These are phyloP conservation scores for Ceratocystis papillata DNA, from an alignment of 2,329 filamentous ascomycete species.

Conservation along the genomic window DNA sequence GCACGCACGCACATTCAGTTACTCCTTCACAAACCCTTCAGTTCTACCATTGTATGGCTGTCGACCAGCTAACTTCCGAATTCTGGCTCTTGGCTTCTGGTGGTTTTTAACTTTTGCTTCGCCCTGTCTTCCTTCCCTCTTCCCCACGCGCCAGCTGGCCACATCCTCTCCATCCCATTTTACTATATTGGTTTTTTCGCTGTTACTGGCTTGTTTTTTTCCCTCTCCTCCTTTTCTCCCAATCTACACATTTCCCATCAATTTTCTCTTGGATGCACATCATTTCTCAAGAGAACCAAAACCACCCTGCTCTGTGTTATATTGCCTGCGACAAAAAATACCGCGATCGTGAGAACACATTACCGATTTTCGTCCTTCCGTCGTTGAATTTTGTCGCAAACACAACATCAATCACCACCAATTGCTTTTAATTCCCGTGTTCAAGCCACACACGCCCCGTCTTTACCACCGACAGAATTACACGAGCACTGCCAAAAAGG, in stretches of 20 bases:
- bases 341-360: slow-evolving; percentile 18
- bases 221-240: slow-evolving; percentile 12
- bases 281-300: background rate
- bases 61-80: no score
- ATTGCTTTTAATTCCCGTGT: background rate
- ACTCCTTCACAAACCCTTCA: no score
- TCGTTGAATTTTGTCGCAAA: slow-evolving; percentile 13
- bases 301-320: slow-evolving; percentile 13
- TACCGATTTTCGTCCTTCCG: slow-evolving; percentile 12
- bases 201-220: slow-evolving; percentile 12
- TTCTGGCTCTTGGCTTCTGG: slow-evolving; percentile 2
- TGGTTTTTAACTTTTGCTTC: slow-evolving; percentile 6
- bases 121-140: slow-evolving; percentile 4
- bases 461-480: background rate
- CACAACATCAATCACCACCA: background rate
- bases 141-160: slow-evolving; percentile 20
- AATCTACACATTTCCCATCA: background rate
- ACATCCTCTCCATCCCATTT: background rate
- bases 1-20: background rate
- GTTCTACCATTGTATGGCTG: background rate
- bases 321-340: slow-evolving; percentile 7
- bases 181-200: background rate
- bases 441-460: background rate
- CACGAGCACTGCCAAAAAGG: slow-evolving; percentile 1
- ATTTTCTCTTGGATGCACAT: slow-evolving; percentile 10